Conservation (phyloP, 2,329 filamentous ascomycete species). For the Aspergillus amoenus region DNA sequence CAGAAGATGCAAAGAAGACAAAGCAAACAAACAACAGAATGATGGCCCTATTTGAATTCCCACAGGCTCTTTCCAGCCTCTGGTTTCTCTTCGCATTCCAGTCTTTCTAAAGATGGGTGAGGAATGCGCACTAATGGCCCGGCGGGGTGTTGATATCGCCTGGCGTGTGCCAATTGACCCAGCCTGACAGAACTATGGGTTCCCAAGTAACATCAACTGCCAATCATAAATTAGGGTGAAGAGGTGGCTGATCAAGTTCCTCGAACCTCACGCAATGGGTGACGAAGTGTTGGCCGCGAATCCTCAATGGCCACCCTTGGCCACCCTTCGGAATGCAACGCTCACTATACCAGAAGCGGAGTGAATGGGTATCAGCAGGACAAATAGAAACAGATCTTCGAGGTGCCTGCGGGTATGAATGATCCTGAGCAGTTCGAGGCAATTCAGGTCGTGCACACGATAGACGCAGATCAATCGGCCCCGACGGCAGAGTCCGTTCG, state of each 20-base stretch:
- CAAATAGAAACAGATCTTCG: slow-evolving; percentile 23
- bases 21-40: slow-evolving; percentile 46
- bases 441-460: slow-evolving; percentile 3
- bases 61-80: slow-evolving; percentile 33
- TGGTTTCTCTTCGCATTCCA: slow-evolving; percentile 38
- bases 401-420: slow-evolving; percentile 14
- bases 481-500: slow-evolving; percentile 10
- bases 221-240: slow-evolving; percentile 24
- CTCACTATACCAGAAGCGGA: slow-evolving; percentile 35
- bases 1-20: slow-evolving; percentile 43
- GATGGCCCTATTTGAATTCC: slow-evolving; percentile 39
- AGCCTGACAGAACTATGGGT: slow-evolving; percentile 18
- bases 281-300: slow-evolving; percentile 17
- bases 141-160: slow-evolving; percentile 21
- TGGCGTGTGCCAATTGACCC: slow-evolving; percentile 25
- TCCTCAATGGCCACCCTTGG: slow-evolving; percentile 34
- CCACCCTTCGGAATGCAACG: slow-evolving; percentile 39
- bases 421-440: slow-evolving; percentile 1
- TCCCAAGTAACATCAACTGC: slow-evolving; percentile 14
- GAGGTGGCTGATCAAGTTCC: slow-evolving; percentile 27
- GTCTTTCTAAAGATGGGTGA: slow-evolving; percentile 30
- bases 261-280: slow-evolving; percentile 20
- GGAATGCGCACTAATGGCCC: slow-evolving; percentile 32
- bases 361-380: slow-evolving; percentile 22
- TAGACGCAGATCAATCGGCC: slow-evolving; percentile 11